Conservation (phyloP, 202 grass and related monocot species). For the Dendrocalamus latiflorus region DNA sequence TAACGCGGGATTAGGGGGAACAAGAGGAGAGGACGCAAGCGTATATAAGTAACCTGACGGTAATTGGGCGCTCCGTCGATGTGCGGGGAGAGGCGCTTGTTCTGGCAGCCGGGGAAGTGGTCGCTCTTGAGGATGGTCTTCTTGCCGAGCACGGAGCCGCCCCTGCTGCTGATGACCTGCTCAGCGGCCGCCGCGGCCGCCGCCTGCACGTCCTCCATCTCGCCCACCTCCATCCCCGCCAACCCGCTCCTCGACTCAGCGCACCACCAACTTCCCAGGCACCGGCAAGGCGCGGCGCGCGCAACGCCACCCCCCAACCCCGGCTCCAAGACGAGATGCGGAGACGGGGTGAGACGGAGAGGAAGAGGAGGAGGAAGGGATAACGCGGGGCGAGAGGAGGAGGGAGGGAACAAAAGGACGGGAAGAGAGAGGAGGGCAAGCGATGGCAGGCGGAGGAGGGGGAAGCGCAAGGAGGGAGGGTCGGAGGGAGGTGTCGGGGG, state of each 20-base stretch:
- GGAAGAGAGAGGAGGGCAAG: not conserved
- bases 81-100: slow-evolving; percentile 82
- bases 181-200: slow-evolving; percentile 62
- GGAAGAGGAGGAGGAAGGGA: not conserved
- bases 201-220: slow-evolving; percentile 40
- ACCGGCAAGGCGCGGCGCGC: not conserved
- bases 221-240: slow-evolving; percentile 17
- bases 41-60: slow-evolving; percentile 46
- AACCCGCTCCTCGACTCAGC: not conserved
- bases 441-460: not conserved
- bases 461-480: too few relatives aligned
- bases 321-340: not conserved
- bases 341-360: not conserved
- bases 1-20: not conserved
- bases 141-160: slow-evolving; percentile 95
- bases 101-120: slow-evolving; percentile 96
- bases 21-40: not conserved
- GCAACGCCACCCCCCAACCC: not conserved
- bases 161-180: slow-evolving; percentile 81
- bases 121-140: slow-evolving; percentile 99
- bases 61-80: slow-evolving; percentile 99
- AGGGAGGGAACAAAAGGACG: not conserved
- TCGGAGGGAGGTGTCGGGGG: too few relatives aligned
- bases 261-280: not conserved
- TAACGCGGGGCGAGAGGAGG: not conserved